Base-by-base conservation (phyloP, 345 rosid species). In the Sisymbrium irio region DNA sequence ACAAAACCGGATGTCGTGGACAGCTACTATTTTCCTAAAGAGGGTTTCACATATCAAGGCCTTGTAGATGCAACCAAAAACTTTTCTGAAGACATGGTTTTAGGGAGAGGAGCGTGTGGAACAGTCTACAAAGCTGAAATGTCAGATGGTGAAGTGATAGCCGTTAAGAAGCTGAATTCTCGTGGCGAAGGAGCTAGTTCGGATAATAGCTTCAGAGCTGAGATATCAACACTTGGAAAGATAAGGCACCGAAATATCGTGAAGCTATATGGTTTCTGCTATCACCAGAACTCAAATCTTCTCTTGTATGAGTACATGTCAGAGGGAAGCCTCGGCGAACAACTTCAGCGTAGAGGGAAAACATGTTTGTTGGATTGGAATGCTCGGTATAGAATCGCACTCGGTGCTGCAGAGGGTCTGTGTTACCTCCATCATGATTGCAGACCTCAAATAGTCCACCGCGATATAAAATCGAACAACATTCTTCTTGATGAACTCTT, bases 101-200 rank as follows among this genome's bases (percentile, higher is more conserved):
- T 91, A 17, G 97, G 97, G 68, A 83, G 87, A 68, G 97, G 95
- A 78, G 97, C 92, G 1, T 91, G 95, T 72, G 97, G 97, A 47
- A 82, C 83, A 0, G 92, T 88, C 10, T 91, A 88, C 67, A 87
- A 77, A 79, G 97, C 97, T 15, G 81, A 77, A 50, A 82, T 87
- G 90, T 65, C 76, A 27, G 80, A 82, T 49, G 89, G 95, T n/a
- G 79, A 86, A 63, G 76, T 78, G 62, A 81, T 91, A 41, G 97
- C 97, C 0, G 86, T 91, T 56, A 91, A 91, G 79, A 91, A 81
- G 83, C 84, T 91, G 0, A 85, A 83, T 45, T 85, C 90, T 32
- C 76, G 74, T 1, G 82, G 89, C 2, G 90, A 88, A 66, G 94
- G 88, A 73, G 83, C 85, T 64, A 83, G 72, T 68, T 74, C 82